Base-by-base conservation (phyloP, 2,329 filamentous ascomycete species). In the Bimuria novae-zelandiae region DNA sequence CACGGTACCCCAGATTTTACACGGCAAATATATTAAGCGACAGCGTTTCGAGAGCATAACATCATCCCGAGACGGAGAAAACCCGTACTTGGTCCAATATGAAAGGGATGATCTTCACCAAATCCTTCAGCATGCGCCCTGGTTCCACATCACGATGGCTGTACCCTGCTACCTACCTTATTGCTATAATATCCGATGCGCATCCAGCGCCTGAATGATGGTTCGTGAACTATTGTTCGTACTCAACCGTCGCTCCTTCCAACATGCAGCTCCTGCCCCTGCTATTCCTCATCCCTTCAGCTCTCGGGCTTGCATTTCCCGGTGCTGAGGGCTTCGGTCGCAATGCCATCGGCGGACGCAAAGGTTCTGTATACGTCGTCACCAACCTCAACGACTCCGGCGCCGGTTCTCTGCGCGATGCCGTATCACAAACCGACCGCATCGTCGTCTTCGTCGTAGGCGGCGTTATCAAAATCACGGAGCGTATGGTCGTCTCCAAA, bases 401-500 rank as follows among this genome's bases (percentile, higher is more conserved):
- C 4, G 56, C 75, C 7, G 79, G 80, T 2, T 81, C 79, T 3
- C 75, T 82, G 8, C 78, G 79, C 22, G 79, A 82, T 59, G 79
- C 79, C 12, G 77, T 82, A 30, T 79, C 77, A 0, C 60, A 74
- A 47, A 57, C 77, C 1, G 76, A 80, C 56, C 78, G 79, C 29
- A 80, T 79, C 22, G 72, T 82, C 17, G 77, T 80, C 17, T 82
- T 82, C 57, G 74, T 77, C 12, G 75, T 81, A 7, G 79, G 79
- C 23, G 80, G 80, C 3, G 73, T 79, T 2, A 81, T 82, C 54
- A 77, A 79, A 30, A 80, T 82, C 48, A 69, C 64, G 5, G 71
- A 73, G 2, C 75, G 79, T 12, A 70, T 82, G 7, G 76, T 79
- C 3, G 77, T 82, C 12, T 76, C 74, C 1, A 78, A 79, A 51